A percentile compares a stretch with the other conserved stretches of the same genome.
Evolutionary conservation across 202 grass and related monocot species (phyloP).

Genomic region (Brachypodium distachyon): DNA sequence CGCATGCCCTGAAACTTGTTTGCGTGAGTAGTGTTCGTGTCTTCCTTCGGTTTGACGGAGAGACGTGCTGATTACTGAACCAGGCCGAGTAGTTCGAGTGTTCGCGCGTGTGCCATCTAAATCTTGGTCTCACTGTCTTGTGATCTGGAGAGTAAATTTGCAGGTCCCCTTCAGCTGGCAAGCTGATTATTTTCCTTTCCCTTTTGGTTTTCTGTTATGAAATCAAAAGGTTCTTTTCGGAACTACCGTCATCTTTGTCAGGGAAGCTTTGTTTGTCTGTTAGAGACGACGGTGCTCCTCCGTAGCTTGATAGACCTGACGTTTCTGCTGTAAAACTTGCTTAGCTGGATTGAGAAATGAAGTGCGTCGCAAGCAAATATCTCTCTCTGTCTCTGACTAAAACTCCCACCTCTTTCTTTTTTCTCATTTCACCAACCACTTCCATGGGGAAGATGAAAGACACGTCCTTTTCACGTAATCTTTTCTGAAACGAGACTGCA

Average conservation of each 20-base stretch:
- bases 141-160: not conserved
- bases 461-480: not conserved
- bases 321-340: not conserved
- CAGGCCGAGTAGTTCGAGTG: no score
- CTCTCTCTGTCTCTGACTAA: not conserved
- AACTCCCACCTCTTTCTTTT: not conserved
- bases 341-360: not conserved
- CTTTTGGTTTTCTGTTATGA: not conserved
- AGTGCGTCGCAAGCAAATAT: slow-evolving; percentile 25
- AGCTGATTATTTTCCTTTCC: no score
- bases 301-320: not conserved
- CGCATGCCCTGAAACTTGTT: not conserved
- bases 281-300: not conserved
- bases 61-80: no score
- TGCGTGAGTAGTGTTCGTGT: not conserved
- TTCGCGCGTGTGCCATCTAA: no score
- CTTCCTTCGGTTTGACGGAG: no score
- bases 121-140: no score
- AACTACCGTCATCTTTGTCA: not conserved
- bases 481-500: not conserved
- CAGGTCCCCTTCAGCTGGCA: not conserved
- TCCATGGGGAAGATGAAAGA: not conserved
- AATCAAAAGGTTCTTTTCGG: not conserved
- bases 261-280: not conserved
- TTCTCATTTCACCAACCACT: not conserved